These are phyloP conservation scores for Amanita pseudoporphyria DNA, from an alignment of 768 basidiomycete genomes.

Conservation along the genomic window DNA sequence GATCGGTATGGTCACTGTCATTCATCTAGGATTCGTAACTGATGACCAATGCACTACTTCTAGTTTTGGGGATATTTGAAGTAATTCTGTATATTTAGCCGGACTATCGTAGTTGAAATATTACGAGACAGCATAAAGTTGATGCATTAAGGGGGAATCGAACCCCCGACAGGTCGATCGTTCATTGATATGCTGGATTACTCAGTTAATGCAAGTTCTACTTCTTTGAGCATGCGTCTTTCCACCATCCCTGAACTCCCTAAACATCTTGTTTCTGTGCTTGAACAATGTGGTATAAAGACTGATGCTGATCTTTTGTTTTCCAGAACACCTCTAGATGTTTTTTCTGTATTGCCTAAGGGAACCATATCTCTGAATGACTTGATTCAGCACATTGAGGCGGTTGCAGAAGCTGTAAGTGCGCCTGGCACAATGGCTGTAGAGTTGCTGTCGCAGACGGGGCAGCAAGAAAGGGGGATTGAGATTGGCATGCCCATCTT, in stretches of 20 bases:
- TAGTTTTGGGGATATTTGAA: conserved; percentile 15
- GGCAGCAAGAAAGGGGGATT: conserved; percentile 16
- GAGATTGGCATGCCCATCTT: conserved; percentile 35
- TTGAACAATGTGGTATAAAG: conserved; percentile 40
- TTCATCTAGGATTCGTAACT: neutral
- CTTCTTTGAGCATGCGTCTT: conserved; percentile 28
- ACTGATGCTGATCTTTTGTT: conserved; percentile 54
- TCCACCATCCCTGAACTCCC: conserved; percentile 29
- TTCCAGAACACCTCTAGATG: conserved; percentile 32
- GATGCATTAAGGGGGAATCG: conserved; percentile 61
- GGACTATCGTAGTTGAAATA: neutral
- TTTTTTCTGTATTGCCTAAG: conserved; percentile 41
- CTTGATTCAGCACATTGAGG: conserved; percentile 28
- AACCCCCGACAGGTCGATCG: conserved; percentile 77
- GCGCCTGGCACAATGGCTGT: conserved; percentile 30
- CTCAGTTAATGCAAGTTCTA: conserved; percentile 47
- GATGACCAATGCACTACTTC: neutral
- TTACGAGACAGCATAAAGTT: neutral
- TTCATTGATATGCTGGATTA: conserved; percentile 31
- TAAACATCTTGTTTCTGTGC: conserved; percentile 29
- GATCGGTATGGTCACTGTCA: conserved; percentile 51
- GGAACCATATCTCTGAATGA: conserved; percentile 40
- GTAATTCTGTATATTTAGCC: neutral
- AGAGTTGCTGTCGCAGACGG: conserved; percentile 19
- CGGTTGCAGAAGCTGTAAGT: conserved; percentile 33